phyloP scores from a whole-genome alignment of 257 asterid genomes.

The Ballota nigra region DNA sequence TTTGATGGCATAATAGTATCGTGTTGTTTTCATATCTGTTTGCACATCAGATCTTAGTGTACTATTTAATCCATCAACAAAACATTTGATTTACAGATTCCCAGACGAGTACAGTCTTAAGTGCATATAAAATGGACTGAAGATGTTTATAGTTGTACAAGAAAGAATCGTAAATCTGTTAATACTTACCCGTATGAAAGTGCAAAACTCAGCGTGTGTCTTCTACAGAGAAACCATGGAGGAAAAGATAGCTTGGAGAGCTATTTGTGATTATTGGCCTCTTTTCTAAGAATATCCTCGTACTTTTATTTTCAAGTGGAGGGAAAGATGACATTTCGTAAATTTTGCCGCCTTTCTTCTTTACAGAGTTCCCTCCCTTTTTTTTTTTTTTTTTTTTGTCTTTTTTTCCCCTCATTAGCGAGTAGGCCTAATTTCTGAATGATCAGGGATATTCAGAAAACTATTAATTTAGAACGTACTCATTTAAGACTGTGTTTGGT shows the following conservation, averaged over 20 bases:
- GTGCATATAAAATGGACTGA: background rate
- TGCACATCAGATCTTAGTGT: background rate
- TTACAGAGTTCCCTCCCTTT: constrained; percentile 39
- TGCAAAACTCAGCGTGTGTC: background rate
- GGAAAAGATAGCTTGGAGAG: background rate
- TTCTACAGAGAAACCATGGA: background rate
- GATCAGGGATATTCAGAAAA: no score
- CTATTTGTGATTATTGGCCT: background rate
- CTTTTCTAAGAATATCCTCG: background rate
- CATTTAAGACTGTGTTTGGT: no score
- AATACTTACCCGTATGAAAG: constrained; percentile 22
- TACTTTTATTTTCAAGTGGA: background rate
- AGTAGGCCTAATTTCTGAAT: no score
- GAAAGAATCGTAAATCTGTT: background rate
- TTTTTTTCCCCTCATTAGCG: no score
- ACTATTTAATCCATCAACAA: background rate
- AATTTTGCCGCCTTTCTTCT: constrained; percentile 35
- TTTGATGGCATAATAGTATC: no score
- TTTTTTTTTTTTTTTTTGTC: background rate
- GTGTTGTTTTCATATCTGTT: no score
- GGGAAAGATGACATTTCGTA: background rate
- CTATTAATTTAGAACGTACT: no score
- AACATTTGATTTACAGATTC: background rate
- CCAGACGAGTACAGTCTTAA: background rate
- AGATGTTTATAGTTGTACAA: background rate